Evolutionary conservation across 768 basidiomycete species (phyloP).

Genomic region (Pleurotus salmoneostramineus): DNA sequence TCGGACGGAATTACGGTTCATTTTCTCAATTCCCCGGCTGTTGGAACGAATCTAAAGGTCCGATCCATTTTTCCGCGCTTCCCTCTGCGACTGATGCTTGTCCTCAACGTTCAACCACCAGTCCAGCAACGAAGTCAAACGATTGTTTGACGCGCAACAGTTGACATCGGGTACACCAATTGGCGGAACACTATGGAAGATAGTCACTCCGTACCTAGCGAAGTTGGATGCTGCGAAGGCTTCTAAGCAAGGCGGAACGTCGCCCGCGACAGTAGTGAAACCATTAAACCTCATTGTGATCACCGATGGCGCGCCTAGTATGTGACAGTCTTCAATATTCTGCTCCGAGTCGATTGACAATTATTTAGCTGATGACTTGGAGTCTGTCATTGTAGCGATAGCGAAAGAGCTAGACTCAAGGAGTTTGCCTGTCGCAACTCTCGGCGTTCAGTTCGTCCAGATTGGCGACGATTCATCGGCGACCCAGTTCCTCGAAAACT

Average conservation of each 20-base stretch:
- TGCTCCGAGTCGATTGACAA: neutral
- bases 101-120: neutral
- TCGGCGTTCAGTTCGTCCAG: constrained; percentile 63
- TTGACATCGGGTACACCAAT: constrained; percentile 13
- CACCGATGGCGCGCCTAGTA: constrained; percentile 52
- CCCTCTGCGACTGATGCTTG: constrained; percentile 19
- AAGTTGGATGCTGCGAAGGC: constrained; percentile 7
- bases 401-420: constrained; percentile 42
- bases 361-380: constrained; percentile 33
- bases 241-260: neutral
- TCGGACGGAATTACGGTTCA: constrained; percentile 51
- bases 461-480: constrained; percentile 44
- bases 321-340: constrained; percentile 12
- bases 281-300: constrained; percentile 51
- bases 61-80: constrained; percentile 15
- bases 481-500: constrained; percentile 33
- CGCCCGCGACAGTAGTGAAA: constrained; percentile 26
- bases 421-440: constrained; percentile 43
- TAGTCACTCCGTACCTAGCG: constrained; percentile 12
- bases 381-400: constrained; percentile 33
- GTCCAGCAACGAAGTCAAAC: constrained; percentile 13
- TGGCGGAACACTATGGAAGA: constrained; percentile 12
- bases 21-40: constrained; percentile 41
- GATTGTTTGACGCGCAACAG: constrained; percentile 11
- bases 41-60: constrained; percentile 28